phyloP scores from a whole-genome alignment of 345 rosid genomes.

The Aquilaria malaccensis region DNA sequence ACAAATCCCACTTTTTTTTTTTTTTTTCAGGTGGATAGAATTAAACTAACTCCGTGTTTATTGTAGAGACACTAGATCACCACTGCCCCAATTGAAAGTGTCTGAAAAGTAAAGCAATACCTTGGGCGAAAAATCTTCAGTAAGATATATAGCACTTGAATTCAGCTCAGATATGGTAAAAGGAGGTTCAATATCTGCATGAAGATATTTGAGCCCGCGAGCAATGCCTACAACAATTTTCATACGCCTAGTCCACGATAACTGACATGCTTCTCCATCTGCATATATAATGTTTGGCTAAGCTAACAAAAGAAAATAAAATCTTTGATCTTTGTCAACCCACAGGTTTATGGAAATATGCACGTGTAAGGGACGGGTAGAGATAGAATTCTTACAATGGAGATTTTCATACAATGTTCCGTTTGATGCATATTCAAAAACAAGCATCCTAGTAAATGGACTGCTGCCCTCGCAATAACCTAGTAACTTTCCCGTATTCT shows the following conservation, averaged over 20 bases:
- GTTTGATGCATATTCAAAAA: constrained; percentile 90
- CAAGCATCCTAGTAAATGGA: constrained; percentile 91
- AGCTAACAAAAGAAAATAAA: constrained; percentile 9
- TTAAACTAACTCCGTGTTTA: neutral
- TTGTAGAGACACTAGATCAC: no score
- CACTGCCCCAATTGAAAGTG: no score
- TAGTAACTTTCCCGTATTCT: constrained; percentile 68
- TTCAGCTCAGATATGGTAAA: constrained; percentile 88
- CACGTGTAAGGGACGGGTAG: neutral
- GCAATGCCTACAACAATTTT: constrained; percentile 79
- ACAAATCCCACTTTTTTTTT: neutral
- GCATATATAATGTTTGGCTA: constrained; percentile 18
- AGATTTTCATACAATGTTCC: constrained; percentile 94
- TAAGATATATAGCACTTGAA: constrained; percentile 86
- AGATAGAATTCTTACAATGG: constrained; percentile 60
- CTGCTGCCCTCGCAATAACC: constrained; percentile 82
- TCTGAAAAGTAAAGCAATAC: constrained; percentile 21
- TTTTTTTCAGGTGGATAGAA: no score
- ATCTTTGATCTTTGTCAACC: no score
- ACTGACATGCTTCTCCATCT: constrained; percentile 89
- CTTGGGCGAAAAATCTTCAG: constrained; percentile 96
- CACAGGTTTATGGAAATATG: no score
- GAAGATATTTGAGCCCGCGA: constrained; percentile 86
- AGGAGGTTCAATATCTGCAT: constrained; percentile 79
- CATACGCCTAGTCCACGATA: constrained; percentile 93